Evolutionary conservation across 1,284 basidiomycete genomes (phyloP).

Genomic region (Pterula multifida): DNA sequence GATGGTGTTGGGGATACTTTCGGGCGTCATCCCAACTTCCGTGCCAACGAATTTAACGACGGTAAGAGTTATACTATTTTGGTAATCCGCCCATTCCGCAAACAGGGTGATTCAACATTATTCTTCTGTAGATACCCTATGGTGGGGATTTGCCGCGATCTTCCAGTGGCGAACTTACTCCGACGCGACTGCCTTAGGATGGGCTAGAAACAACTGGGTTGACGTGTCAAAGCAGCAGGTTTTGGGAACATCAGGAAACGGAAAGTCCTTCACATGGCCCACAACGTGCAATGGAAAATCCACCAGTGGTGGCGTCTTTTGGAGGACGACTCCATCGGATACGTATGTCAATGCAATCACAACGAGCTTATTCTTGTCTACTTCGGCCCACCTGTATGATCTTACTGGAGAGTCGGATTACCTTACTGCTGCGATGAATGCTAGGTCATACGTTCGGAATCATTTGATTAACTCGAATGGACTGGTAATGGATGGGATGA

Average conservation of each 20-base stretch:
- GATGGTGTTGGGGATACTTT: background rate
- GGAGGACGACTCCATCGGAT: background rate
- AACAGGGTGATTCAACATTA: background rate
- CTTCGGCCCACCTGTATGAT: background rate
- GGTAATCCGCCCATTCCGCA: background rate
- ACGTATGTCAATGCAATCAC: background rate
- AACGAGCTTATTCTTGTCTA: background rate
- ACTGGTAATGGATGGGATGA: background rate
- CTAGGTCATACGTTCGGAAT: background rate
- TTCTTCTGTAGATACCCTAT: background rate
- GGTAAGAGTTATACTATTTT: background rate
- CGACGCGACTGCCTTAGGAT: background rate
- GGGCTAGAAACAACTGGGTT: background rate
- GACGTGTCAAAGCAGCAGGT: background rate
- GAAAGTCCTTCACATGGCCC: background rate
- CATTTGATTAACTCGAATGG: background rate
- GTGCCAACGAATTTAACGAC: background rate
- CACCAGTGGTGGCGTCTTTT: background rate
- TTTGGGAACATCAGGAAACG: background rate
- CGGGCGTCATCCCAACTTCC: background rate
- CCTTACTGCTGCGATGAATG: background rate
- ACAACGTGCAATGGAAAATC: background rate
- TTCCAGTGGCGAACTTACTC: background rate
- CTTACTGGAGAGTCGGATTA: background rate
- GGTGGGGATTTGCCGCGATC: background rate